Percentiles rank a stretch among this genome's conserved stretches.
phyloP scores from a whole-genome alignment of 2,329 filamentous ascomycete genomes.

The Trichoderma simmonsii region DNA sequence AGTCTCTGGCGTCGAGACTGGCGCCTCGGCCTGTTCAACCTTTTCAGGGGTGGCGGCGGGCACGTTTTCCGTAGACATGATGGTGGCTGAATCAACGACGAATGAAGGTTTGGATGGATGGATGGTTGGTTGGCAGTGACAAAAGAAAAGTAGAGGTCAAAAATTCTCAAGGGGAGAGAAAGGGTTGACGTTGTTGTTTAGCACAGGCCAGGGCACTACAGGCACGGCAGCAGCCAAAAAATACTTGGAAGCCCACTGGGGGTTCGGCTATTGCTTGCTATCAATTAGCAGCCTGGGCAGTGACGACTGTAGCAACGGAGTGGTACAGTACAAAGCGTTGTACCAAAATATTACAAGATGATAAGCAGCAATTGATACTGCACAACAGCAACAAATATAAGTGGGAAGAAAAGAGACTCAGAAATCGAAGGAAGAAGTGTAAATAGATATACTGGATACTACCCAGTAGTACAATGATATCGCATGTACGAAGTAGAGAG shows the following conservation, averaged over 20 bases:
- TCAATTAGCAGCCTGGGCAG: background rate
- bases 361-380: background rate
- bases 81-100: background rate
- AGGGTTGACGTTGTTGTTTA: background rate
- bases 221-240: background rate
- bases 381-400: background rate
- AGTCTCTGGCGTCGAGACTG: conserved; percentile 25
- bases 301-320: background rate
- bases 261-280: background rate
- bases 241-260: background rate
- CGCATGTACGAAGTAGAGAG: background rate
- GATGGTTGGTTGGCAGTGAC: background rate
- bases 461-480: too few relatives aligned
- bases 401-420: too few relatives aligned
- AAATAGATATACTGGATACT: background rate
- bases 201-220: background rate
- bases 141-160: background rate
- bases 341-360: background rate
- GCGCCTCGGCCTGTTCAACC: conserved; percentile 18
- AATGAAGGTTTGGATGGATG: background rate
- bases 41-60: conserved; percentile 20
- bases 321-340: background rate
- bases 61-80: conserved; percentile 32
- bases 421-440: too few relatives aligned
- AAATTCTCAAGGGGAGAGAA: background rate